Evolutionary conservation across 106 monocot species (phyloP).

Genomic region (Dendrobium officinale): DNA sequence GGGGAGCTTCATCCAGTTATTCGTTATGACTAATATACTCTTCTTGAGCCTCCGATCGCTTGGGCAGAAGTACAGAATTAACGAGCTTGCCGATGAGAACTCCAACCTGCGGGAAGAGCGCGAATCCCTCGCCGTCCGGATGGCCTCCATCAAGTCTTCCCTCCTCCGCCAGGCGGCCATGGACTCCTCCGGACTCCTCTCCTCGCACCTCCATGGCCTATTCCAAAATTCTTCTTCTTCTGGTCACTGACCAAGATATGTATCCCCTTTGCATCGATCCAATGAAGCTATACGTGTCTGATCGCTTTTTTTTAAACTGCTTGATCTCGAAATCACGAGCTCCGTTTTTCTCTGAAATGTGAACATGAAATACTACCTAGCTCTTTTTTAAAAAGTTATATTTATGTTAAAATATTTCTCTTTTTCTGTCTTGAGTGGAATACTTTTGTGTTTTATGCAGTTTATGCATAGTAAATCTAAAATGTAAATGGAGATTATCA

Average conservation of each 20-base stretch:
- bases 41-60: slow-evolving; percentile 71
- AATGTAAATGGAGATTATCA: no score
- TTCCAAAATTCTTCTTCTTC: slow-evolving; percentile 19
- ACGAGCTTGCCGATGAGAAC: slow-evolving; percentile 59
- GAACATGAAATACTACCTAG: no score
- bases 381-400: no score
- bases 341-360: no score
- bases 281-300: neutral
- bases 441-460: no score
- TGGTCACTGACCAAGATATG: neutral
- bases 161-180: slow-evolving; percentile 62
- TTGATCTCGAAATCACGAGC: no score
- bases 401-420: no score
- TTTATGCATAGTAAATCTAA: no score
- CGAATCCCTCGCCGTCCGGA: slow-evolving; percentile 57
- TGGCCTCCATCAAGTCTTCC: slow-evolving; percentile 37
- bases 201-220: slow-evolving; percentile 48
- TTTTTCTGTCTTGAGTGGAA: no score
- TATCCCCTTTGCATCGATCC: neutral
- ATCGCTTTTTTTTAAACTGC: no score
- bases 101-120: slow-evolving; percentile 65
- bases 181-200: slow-evolving; percentile 59
- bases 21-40: slow-evolving; percentile 73
- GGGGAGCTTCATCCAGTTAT: slow-evolving; percentile 67
- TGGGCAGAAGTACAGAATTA: slow-evolving; percentile 85